A percentile compares a stretch with the other conserved stretches of the same genome.
These are phyloP conservation scores for Dactylonectria estremocensis DNA, from an alignment of 2,329 filamentous ascomycete species.

Conservation along the genomic window DNA sequence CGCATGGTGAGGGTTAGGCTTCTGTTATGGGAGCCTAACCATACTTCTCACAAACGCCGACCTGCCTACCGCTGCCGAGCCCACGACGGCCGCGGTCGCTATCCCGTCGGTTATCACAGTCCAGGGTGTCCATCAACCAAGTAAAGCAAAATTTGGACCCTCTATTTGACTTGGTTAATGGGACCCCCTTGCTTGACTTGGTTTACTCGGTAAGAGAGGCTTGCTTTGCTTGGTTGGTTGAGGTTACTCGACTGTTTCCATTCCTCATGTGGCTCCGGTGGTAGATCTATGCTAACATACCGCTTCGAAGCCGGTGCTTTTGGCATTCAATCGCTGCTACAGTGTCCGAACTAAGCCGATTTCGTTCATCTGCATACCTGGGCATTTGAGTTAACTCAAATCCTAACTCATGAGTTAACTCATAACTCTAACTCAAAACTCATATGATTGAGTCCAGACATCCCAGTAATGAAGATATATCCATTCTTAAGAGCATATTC, in stretches of 20 bases:
- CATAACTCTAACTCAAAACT: no score
- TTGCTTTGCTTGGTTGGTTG: background rate
- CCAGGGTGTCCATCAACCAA: no score
- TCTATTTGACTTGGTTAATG: background rate
- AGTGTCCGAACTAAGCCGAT: background rate
- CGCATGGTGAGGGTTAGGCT: background rate
- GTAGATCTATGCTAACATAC: background rate
- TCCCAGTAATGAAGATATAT: no score
- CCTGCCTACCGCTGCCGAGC: constrained; percentile 8
- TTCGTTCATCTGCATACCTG: background rate
- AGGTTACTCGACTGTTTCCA: no score
- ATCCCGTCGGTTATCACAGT: no score
- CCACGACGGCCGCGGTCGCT: background rate
- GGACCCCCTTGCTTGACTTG: background rate
- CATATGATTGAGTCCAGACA: no score
- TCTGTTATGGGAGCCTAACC: background rate
- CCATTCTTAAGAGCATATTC: no score
- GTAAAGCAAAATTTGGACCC: background rate
- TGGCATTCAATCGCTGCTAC: background rate
- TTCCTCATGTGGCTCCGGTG: no score
- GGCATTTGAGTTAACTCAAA: no score
- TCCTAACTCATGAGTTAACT: no score
- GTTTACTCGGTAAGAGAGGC: background rate
- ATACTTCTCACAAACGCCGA: constrained; percentile 5
- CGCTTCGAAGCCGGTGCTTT: background rate